Percentiles rank a stretch among this genome's conserved stretches.
Evolutionary conservation across 352 stramenopile species (phyloP).

Genomic region (Pythium insidiosum): DNA sequence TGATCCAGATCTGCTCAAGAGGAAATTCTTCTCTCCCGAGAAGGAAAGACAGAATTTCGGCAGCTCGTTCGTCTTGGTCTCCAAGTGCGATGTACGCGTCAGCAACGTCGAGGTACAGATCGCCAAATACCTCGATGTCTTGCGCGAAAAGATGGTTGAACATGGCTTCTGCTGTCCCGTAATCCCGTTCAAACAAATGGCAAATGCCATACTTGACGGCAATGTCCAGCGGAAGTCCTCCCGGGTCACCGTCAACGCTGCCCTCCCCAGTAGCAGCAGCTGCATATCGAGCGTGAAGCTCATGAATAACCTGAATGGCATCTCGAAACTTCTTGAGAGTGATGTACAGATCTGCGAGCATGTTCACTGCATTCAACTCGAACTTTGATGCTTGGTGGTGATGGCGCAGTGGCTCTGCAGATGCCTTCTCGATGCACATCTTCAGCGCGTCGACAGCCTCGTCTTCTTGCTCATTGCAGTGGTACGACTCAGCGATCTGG

Average conservation of each 20-base stretch:
- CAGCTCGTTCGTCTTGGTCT: conserved; percentile 55
- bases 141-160: conserved; percentile 80
- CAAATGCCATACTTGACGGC: conserved; percentile 85
- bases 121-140: conserved; percentile 77
- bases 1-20: conserved; percentile 76
- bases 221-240: conserved; percentile 74
- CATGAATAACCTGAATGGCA: conserved; percentile 72
- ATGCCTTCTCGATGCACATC: conserved; percentile 78
- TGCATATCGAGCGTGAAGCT: conserved; percentile 59
- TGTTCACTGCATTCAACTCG: conserved; percentile 84
- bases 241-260: conserved; percentile 52
- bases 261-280: too few species aligned
- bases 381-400: conserved; percentile 64
- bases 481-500: conserved; percentile 80
- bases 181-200: conserved; percentile 69
- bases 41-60: conserved; percentile 59
- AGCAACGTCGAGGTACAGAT: conserved; percentile 78
- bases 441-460: conserved; percentile 78
- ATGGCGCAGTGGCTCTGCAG: conserved; percentile 43
- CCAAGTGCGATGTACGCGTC: conserved; percentile 72
- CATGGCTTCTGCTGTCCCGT: conserved; percentile 67
- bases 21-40: conserved; percentile 60
- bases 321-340: conserved; percentile 79
- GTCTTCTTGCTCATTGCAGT: conserved; percentile 83
- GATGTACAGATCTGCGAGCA: conserved; percentile 84